Conservation (phyloP, 345 rosid species). For the Citrus reticulata region DNA sequence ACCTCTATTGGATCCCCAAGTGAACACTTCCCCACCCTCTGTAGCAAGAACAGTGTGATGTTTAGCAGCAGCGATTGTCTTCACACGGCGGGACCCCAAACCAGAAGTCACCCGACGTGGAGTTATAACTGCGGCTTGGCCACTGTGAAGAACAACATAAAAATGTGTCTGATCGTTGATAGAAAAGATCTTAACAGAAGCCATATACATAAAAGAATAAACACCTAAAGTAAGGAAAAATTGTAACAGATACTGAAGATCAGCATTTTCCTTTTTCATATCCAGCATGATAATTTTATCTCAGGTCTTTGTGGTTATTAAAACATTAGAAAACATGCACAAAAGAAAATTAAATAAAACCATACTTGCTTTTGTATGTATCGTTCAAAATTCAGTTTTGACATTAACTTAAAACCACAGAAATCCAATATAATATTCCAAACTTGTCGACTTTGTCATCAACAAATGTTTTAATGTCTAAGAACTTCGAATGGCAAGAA, state of each 20-base stretch:
- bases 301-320: background rate
- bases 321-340: background rate
- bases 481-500: background rate
- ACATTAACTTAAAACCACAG: background rate
- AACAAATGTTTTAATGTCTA: background rate
- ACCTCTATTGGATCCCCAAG: constrained; percentile 99
- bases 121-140: constrained; percentile 99
- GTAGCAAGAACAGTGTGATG: constrained; percentile 95
- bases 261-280: background rate
- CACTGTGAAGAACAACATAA: constrained; percentile 53
- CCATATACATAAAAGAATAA: background rate
- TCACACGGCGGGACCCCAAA: constrained; percentile 77
- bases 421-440: background rate
- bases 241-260: background rate
- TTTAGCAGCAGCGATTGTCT: constrained; percentile 95
- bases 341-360: background rate
- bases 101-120: constrained; percentile 92
- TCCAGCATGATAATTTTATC: background rate
- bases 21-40: constrained; percentile 83
- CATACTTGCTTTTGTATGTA: background rate
- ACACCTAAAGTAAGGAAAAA: background rate
- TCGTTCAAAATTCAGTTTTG: background rate
- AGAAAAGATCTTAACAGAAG: constrained; percentile 3
- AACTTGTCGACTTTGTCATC: background rate
- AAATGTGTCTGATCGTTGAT: constrained; percentile 13